Evolutionary conservation across 2,329 filamentous ascomycete species (phyloP), one percentile per base, ranked within the genome.

Genomic region (Zymoseptoria tritici): DNA sequence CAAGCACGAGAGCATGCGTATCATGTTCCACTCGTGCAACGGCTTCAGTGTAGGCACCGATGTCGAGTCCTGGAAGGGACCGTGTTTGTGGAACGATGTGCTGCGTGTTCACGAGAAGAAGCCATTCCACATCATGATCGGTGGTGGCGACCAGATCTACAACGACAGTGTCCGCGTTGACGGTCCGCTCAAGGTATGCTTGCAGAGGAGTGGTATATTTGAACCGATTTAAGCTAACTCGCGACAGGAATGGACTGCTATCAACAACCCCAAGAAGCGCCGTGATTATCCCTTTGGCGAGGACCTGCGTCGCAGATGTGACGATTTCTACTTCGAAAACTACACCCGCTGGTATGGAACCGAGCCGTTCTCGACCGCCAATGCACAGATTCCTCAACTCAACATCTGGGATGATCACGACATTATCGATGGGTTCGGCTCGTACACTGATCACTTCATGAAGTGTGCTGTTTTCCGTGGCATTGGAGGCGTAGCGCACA

Each of bases 111-210:
- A 87, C 66, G 78, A 78, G 66, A 71, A 81, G 70, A 79, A 78
- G 63, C 83, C 84, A 7, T 85, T 87, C 72, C 83, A 85, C 68
- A 81, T 85, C 65, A 89, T 87, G 86, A 83, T 97, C 63, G 93
- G 93, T 56, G 93, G 93, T 59, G 93, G 93, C 60, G 93, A 97
- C 71, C 93, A 97, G 75, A 85, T 87, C 66, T 87, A 87, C 75
- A 86, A 87, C 65, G 85, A 87, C 58, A 90, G 89, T 22, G 90
- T 97, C 65, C 84, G 93, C 63, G 90, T 96, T 1, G 80, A 86
- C 56, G 93, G 92, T 0, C 93, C 93, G 1, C 77, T 97, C 52
- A 53, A 53, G 52, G 52, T 53, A 53, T 31, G 52, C 9, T 2
- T 52, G 63, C 50, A 26, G 9, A 13, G 9, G 22, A 26, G 16